These are phyloP conservation scores for Ajuga reptans DNA, from an alignment of 305 asterid species.

Conservation along the genomic window DNA sequence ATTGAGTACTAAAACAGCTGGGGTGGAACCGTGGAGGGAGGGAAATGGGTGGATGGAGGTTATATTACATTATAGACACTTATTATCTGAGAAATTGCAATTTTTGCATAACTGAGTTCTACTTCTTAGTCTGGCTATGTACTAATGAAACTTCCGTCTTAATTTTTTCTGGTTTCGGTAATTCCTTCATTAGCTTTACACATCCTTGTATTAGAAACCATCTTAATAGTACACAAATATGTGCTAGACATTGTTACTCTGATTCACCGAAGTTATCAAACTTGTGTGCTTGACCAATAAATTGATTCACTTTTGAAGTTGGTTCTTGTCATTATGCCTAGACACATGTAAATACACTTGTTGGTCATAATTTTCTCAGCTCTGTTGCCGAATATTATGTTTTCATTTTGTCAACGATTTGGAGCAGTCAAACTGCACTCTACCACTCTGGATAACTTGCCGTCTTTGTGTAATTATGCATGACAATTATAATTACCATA, in stretches of 20 bases:
- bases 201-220: background rate
- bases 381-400: background rate
- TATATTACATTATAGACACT: constrained; percentile 5
- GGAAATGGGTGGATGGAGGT: constrained; percentile 11
- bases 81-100: constrained; percentile 1
- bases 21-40: background rate
- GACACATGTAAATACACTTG: background rate
- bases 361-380: background rate
- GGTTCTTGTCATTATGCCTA: constrained; percentile 10
- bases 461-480: background rate
- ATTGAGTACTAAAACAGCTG: constrained; percentile 8
- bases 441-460: background rate
- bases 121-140: constrained; percentile 3
- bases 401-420: background rate
- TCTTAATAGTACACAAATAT: background rate
- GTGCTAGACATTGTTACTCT: background rate
- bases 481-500: background rate
- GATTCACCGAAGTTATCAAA: background rate
- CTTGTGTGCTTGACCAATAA: background rate
- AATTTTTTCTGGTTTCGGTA: background rate
- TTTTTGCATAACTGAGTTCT: constrained; percentile 2
- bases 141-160: constrained; percentile 2
- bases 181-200: background rate
- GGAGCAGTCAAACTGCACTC: background rate
- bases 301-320: constrained; percentile 3